Evolutionary conservation across 2,329 filamentous ascomycete species (phyloP).

Genomic region (Exophiala viscosa): DNA sequence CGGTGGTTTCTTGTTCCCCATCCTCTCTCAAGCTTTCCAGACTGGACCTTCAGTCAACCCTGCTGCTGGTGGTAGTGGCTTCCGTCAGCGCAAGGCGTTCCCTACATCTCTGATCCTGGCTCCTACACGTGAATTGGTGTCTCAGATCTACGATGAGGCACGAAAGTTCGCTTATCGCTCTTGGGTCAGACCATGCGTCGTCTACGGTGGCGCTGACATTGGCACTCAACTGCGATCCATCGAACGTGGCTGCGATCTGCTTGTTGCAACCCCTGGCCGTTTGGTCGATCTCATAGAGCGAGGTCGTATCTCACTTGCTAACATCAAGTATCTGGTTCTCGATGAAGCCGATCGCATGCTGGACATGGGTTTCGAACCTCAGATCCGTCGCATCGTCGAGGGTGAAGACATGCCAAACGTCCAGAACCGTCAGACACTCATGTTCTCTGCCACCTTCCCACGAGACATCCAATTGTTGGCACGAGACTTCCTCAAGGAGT

Average conservation of each 20-base stretch:
- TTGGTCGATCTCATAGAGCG: conserved; percentile 97
- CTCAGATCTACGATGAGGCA: conserved; percentile 95
- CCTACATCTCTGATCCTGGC: conserved; percentile 94
- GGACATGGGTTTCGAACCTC: conserved; percentile 99
- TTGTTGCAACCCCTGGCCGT: conserved; percentile 95
- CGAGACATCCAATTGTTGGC: conserved; percentile 99
- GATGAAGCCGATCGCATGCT: conserved; percentile 99
- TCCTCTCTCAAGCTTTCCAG: conserved; percentile 94
- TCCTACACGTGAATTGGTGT: conserved; percentile 95
- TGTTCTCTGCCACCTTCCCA: conserved; percentile 99
- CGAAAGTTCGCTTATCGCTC: conserved; percentile 99
- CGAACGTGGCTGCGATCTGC: conserved; percentile 92
- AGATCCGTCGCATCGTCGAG: conserved; percentile 97
- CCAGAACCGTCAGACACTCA: conserved; percentile 87
- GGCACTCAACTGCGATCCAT: conserved; percentile 97
- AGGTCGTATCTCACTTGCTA: conserved; percentile 92
- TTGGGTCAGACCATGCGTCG: conserved; percentile 96
- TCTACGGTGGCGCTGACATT: conserved; percentile 98
- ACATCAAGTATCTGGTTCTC: conserved; percentile 98
- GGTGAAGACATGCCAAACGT: conserved; percentile 94
- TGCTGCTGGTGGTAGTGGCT: conserved; percentile 62
- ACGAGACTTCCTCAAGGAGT: conserved; percentile 97
- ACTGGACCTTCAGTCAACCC: conserved; percentile 74
- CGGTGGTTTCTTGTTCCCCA: conserved; percentile 98
- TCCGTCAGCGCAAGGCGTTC: conserved; percentile 95